phyloP scores from a whole-genome alignment of 202 grass and related monocot species.

The Saccharum hybrid region DNA sequence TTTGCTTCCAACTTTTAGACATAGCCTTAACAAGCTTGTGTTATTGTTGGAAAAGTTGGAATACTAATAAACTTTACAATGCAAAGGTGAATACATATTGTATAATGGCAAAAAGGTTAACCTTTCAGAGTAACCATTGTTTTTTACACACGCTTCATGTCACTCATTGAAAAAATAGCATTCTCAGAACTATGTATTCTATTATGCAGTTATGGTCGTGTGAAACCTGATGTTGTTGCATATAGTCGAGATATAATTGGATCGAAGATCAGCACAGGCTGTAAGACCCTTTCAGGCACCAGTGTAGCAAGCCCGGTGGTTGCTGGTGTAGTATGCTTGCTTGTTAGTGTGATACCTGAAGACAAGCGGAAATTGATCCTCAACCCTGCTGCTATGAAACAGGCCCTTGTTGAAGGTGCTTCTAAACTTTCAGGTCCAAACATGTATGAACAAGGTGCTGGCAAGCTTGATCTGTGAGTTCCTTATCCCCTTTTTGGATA shows the following conservation, averaged over 20 bases:
- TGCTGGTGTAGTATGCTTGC: slow-evolving; percentile 92
- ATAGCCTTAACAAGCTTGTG: slow-evolving; percentile 13
- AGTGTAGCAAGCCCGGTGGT: slow-evolving; percentile 98
- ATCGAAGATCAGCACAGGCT: slow-evolving; percentile 98
- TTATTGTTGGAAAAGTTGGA: neutral
- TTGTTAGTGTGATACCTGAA: slow-evolving; percentile 83
- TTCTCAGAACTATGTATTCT: slow-evolving; percentile 38
- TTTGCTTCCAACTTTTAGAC: neutral
- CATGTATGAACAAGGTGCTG: slow-evolving; percentile 96
- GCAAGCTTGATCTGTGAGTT: slow-evolving; percentile 95
- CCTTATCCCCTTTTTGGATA: slow-evolving; percentile 2
- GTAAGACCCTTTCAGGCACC: slow-evolving; percentile 96
- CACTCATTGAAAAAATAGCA: slow-evolving; percentile 28
- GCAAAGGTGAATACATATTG: neutral
- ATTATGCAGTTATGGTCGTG: slow-evolving; percentile 89
- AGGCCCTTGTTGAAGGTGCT: slow-evolving; percentile 96
- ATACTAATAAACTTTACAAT: neutral
- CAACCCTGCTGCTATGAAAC: slow-evolving; percentile 96
- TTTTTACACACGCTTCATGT: slow-evolving; percentile 22
- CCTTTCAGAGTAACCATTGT: neutral
- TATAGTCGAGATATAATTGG: slow-evolving; percentile 98
- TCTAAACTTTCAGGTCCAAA: slow-evolving; percentile 94
- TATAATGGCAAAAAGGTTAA: neutral
- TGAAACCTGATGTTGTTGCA: slow-evolving; percentile 95
- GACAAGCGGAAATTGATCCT: slow-evolving; percentile 72